Conservation (phyloP, 2,329 filamentous ascomycete species). For the Ceratocystis lukuohia region DNA sequence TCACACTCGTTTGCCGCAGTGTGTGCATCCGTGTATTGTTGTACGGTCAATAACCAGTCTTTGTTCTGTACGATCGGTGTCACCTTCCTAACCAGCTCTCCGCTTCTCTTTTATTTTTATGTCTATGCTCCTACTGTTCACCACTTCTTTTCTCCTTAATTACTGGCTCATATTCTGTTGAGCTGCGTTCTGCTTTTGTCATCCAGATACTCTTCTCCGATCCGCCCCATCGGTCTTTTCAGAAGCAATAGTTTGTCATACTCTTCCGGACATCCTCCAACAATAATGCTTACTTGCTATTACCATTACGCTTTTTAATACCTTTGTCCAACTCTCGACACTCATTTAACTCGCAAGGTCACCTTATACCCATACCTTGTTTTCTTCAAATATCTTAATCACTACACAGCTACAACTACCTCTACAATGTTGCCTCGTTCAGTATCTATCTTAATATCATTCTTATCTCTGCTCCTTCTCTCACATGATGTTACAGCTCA, state of each 20-base stretch:
- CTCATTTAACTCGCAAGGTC: neutral
- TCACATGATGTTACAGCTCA: constrained; percentile 29
- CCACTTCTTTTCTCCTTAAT: neutral
- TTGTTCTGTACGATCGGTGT: neutral
- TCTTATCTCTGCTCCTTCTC: constrained; percentile 30
- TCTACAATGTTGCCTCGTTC: constrained; percentile 12
- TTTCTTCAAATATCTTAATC: neutral
- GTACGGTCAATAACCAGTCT: neutral
- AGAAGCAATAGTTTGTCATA: constrained; percentile 4
- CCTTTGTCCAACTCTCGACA: constrained; percentile 1
- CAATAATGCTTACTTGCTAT: neutral
- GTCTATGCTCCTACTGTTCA: neutral
- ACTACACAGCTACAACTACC: neutral
- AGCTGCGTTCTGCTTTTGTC: neutral
- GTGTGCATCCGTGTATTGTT: neutral
- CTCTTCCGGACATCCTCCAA: neutral
- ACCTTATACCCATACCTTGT: neutral
- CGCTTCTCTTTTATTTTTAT: neutral
- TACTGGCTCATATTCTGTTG: neutral
- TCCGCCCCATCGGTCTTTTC: neutral
- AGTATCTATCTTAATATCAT: constrained; percentile 12
- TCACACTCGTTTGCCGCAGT: neutral
- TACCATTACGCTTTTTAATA: neutral
- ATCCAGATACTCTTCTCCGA: neutral
- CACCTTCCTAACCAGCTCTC: neutral